Conservation (phyloP, 2,329 filamentous ascomycete genomes). For the Alternaria sp. region DNA sequence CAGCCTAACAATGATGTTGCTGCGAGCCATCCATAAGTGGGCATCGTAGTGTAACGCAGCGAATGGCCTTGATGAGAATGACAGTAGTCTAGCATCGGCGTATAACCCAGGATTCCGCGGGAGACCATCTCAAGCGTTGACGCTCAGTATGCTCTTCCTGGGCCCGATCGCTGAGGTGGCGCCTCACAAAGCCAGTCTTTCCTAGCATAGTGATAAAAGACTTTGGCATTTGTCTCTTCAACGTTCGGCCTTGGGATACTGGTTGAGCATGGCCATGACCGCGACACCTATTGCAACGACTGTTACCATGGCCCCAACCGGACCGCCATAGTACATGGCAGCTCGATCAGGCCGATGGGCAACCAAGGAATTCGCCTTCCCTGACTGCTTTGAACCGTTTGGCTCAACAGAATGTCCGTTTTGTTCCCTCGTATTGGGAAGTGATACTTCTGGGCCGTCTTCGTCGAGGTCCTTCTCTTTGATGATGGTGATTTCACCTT, state of each 20-base stretch:
- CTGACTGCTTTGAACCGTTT: constrained; percentile 26
- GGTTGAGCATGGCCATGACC: constrained; percentile 51
- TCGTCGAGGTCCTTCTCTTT: constrained; percentile 39
- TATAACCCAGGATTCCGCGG: neutral
- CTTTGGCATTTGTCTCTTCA: constrained; percentile 36
- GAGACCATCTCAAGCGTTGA: neutral
- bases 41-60: neutral
- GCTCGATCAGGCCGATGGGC: constrained; percentile 36
- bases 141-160: neutral
- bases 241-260: constrained; percentile 54
- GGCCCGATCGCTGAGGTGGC: neutral
- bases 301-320: constrained; percentile 47
- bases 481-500: constrained; percentile 47
- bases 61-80: neutral
- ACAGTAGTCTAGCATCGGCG: neutral
- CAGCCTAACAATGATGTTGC: neutral
- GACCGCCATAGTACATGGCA: constrained; percentile 45
- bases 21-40: neutral
- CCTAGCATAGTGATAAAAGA: constrained; percentile 7
- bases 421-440: constrained; percentile 26
- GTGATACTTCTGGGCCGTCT: constrained; percentile 27
- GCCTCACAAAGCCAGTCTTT: neutral
- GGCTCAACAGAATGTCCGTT: constrained; percentile 40
- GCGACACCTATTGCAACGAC: constrained; percentile 51
- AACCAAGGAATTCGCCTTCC: constrained; percentile 33